Base-by-base conservation (phyloP, 805 yeast genomes). In the Candida gorgasii region DNA sequence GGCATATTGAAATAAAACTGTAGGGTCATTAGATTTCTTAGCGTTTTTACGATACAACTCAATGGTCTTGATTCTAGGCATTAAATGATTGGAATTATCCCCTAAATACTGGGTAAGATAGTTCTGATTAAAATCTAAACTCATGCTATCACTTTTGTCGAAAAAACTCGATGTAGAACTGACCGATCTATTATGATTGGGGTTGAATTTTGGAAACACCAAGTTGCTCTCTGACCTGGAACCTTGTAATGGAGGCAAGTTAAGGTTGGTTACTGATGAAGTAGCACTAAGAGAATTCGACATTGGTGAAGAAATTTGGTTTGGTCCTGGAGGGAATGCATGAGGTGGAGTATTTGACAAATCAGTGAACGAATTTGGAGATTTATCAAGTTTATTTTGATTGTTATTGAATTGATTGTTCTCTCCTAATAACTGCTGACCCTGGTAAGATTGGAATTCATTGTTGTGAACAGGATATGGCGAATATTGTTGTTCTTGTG, bases 21-120 rank as follows among this genome's bases (percentile, higher is more conserved):
- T 80, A 0, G 96, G 95, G 56, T 92, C 96, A 55, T 82, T 84
- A 15, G 89, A 79, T 54, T 83, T 86, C 53, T 84, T 84, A 4
- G 95, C 96, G 57, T 88, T 90, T 50, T 84, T 77, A 42, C 93
- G 76, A 67, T 92, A 90, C 71, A 88, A 73, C 51, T 90, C 96
- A 44, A 92, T 78, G 4, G 97, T 89, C 58, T 86, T 81, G 64
- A 84, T 75, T 49, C 93, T 75, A 14, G 95, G 90, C 54, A 85
- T 63, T 48, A 90, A 64, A 9, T 78, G 65, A 13, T 62, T 57
- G 15, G 75, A 63, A 47, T 73, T 70, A 24, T 65, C 46, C n/a
- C 84, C 84, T 42, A 81, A 59, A 53, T 78, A 76, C 48, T 70
- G 78, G 42, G 72, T 73, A 48, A 79, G 68, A 47, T 73, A 47